phyloP scores from a whole-genome alignment of 2,329 filamentous ascomycete species.

The Penicillium frequentans region DNA sequence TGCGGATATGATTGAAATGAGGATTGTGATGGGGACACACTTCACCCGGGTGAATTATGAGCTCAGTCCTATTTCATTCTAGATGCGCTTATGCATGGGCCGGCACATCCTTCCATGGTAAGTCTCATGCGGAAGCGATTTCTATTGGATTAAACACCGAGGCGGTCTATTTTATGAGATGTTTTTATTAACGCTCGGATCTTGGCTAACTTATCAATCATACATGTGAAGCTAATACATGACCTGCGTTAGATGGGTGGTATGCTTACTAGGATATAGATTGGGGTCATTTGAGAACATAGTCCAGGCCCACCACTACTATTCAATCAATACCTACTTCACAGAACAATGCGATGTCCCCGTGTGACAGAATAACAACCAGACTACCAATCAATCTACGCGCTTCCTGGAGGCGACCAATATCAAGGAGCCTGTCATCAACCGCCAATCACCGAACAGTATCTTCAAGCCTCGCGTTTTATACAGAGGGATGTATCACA shows the following conservation, averaged over 20 bases:
- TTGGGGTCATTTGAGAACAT: not conserved
- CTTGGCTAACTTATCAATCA: not conserved
- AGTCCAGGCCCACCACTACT: too few species aligned
- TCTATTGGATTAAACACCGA: not conserved
- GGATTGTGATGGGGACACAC: not conserved
- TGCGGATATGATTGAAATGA: not conserved
- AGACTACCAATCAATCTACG: not conserved
- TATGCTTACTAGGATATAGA: not conserved
- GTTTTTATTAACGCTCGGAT: not conserved
- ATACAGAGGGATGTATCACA: not conserved
- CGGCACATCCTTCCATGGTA: not conserved
- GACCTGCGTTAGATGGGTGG: not conserved
- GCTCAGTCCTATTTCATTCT: not conserved
- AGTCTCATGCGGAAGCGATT: not conserved
- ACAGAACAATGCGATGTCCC: not conserved
- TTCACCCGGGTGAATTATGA: not conserved
- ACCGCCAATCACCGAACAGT: not conserved
- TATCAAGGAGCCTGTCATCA: not conserved
- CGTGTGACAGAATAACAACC: not conserved
- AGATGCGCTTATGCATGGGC: not conserved
- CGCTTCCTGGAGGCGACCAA: not conserved
- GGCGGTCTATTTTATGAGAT: not conserved
- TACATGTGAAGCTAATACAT: not conserved
- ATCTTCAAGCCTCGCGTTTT: not conserved
- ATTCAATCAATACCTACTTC: not conserved